These are phyloP conservation scores for Hyparrhenia diplandra DNA, from an alignment of 176 grass and related monocot species.

Conservation along the genomic window DNA sequence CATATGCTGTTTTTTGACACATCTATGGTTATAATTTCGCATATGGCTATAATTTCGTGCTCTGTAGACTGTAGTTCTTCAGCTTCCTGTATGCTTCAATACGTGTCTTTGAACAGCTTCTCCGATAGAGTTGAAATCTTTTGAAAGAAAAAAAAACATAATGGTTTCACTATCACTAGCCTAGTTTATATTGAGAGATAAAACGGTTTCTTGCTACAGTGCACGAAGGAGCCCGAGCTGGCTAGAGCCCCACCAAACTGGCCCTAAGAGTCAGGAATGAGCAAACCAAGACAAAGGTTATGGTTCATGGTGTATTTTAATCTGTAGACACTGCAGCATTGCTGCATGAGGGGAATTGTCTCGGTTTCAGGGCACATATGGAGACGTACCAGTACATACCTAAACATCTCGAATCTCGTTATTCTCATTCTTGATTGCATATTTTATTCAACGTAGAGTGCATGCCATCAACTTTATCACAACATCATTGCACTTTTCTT, in stretches of 20 bases:
- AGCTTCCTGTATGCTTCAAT: neutral
- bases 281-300: slow-evolving; percentile 7
- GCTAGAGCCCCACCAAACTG: neutral
- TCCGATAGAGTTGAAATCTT: neutral
- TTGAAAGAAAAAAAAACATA: neutral
- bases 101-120: neutral
- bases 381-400: slow-evolving; percentile 15
- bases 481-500: neutral
- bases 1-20: neutral
- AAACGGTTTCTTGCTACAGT: neutral
- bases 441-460: slow-evolving; percentile 18
- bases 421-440: slow-evolving; percentile 15
- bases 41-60: neutral
- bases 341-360: slow-evolving; percentile 23
- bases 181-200: neutral
- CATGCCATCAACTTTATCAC: slow-evolving; percentile 25
- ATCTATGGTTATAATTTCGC: no score
- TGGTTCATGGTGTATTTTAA: slow-evolving; percentile 22
- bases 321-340: slow-evolving; percentile 14
- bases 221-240: neutral
- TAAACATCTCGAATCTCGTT: no score
- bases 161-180: neutral
- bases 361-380: slow-evolving; percentile 35
- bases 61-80: slow-evolving; percentile 1
- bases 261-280: slow-evolving; percentile 19